Base-by-base conservation (phyloP, 169 alveolate species). In the Plasmodium knowlesi region DNA sequence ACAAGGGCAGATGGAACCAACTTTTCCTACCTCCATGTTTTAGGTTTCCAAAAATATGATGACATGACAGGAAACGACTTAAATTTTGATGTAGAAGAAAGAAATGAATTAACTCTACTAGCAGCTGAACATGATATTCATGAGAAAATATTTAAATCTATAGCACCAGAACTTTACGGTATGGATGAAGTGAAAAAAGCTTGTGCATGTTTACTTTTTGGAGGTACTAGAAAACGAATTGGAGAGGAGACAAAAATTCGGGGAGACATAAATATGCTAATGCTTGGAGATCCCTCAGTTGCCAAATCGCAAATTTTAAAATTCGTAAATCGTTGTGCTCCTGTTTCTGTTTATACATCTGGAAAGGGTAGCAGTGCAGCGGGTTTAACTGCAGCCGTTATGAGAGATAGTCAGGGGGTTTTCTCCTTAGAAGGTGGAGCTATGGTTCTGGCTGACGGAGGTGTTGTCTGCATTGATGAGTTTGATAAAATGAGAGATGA, bases 321-420 rank as follows among this genome's bases (percentile, higher is more conserved):
- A 96, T 99, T 98, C 93, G 99, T 99, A 12, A 99, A 98, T 67
- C 97, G 99, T 93, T 98, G 98, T 19, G 99, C 99, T 1, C 99
- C 99, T 41, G 98, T 99, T 57, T 98, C 99, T 9, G 99, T 99
- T 28, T 99, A 99, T 95, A 99, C 99, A 10, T 97, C 97, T 37
- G 99, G 99, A 14, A 99, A 99, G 94, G 99, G 99, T 10, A 98
- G 99, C 85, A 97, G 99, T 83, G 99, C 99, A 12, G 99, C 99
- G 19, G 99, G 99, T 92, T 97, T 99, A 34, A 99, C 99, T 2
- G 99, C 99, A 3, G 99, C 99, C 61, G 99, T 99, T n/a, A 98
- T 99, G 30, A 98, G 97, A 92, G 99, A 95, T 53, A 85, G 94
- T 50, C 94, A 84, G 93, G 97, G 97, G 2, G 97, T 96, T 88